phyloP scores from a whole-genome alignment of 805 yeast species.

The Schwanniomyces sp. region DNA sequence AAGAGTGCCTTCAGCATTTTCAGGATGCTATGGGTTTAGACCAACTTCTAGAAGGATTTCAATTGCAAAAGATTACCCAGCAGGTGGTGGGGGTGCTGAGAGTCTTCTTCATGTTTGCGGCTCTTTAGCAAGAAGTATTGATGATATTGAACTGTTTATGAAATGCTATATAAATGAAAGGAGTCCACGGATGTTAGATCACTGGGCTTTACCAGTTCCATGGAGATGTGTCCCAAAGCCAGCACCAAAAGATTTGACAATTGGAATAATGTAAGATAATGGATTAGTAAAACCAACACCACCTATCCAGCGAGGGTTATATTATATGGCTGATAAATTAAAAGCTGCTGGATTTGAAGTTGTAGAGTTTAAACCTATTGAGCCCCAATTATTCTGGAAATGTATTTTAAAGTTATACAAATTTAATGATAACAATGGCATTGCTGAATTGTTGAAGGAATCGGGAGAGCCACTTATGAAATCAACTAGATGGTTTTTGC shows the following conservation, averaged over 20 bases:
- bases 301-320: conserved; percentile 50
- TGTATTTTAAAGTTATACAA: background rate
- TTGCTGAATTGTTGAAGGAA: background rate
- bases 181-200: conserved; percentile 28
- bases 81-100: conserved; percentile 36
- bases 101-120: conserved; percentile 32
- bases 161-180: conserved; percentile 30
- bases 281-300: conserved; percentile 53
- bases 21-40: conserved; percentile 41
- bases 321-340: conserved; percentile 28
- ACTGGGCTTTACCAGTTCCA: conserved; percentile 24
- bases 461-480: conserved; percentile 2
- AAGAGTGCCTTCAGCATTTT: conserved; percentile 47
- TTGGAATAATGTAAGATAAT: conserved; percentile 46
- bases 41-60: conserved; percentile 35
- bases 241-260: conserved; percentile 28
- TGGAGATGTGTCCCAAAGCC: background rate
- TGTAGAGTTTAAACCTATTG: conserved; percentile 45
- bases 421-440: background rate
- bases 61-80: conserved; percentile 9
- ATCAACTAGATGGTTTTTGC: background rate
- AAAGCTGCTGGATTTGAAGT: conserved; percentile 50
- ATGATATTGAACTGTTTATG: conserved; percentile 34
- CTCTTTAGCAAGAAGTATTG: conserved; percentile 42
- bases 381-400: no score